Evolutionary conservation across 768 basidiomycete species (phyloP).

Genomic region (Hortiboletus campestris): DNA sequence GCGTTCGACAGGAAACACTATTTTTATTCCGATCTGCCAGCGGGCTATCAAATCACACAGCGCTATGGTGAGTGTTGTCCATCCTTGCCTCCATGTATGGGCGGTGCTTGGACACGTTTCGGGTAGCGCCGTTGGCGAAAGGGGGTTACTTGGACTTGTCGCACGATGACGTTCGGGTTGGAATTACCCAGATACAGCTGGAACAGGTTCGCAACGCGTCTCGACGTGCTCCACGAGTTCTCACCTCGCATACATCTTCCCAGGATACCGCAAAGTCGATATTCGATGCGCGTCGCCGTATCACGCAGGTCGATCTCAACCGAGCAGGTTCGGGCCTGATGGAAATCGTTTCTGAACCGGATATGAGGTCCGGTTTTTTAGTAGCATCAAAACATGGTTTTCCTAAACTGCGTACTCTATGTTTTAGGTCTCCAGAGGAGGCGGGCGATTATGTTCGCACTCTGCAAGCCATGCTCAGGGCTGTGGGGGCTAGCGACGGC

Average conservation of each 20-base stretch:
- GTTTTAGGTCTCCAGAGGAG: constrained; percentile 73
- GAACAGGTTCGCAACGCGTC: constrained; percentile 67
- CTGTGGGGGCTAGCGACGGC: constrained; percentile 86
- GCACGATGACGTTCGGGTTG: constrained; percentile 45
- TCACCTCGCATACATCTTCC: background rate
- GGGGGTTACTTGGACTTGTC: constrained; percentile 57
- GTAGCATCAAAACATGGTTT: background rate
- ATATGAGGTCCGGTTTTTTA: constrained; percentile 55
- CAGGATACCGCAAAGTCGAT: constrained; percentile 93
- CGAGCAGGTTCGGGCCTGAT: constrained; percentile 86
- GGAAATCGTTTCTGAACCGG: constrained; percentile 95
- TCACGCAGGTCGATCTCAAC: constrained; percentile 80
- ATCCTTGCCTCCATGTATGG: constrained; percentile 27
- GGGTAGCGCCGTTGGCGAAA: constrained; percentile 72
- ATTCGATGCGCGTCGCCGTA: constrained; percentile 46
- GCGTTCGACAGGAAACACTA: constrained; percentile 98
- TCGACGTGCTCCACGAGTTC: background rate
- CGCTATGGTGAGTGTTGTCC: constrained; percentile 95
- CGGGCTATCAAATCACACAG: constrained; percentile 97
- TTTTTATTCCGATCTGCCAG: constrained; percentile 92
- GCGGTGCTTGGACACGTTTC: background rate
- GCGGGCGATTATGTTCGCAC: constrained; percentile 83
- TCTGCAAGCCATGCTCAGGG: constrained; percentile 76
- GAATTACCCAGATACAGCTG: constrained; percentile 92
- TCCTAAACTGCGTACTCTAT: background rate